Base-by-base conservation (phyloP, 2,329 filamentous ascomycete species). In the Xylariaceae sp. region DNA sequence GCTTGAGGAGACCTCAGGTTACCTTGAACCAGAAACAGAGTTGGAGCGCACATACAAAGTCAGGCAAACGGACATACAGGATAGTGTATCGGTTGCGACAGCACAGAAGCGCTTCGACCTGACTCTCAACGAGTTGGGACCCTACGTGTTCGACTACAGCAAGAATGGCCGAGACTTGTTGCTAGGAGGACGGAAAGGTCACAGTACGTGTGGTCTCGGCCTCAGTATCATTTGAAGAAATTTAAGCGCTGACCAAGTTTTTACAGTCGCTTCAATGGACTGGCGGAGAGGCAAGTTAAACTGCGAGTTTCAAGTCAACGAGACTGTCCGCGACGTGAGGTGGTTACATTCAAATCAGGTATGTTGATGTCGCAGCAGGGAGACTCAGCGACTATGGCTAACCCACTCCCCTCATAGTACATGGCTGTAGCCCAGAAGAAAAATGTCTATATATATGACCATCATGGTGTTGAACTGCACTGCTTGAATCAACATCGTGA, bases 371-470 rank as follows among this genome's bases (percentile, higher is more conserved):
- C 31, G 5, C 33, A 28, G 17, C 34, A 34, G 10, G 22, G 2
- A 13, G 45, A 2, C 33, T 47, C 14, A 10, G 11, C 11, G 12
- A 38, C n/a, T 28, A 16, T 36, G 45, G 12, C 54, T 56, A 19
- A 58, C 39, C 14, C 19, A 31, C 31, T n/a, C 31, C 28, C 1
- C 6, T 46, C 18, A 11, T 48, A 60, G 55, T 60, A 60, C 51
- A 59, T 60, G 55, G 57, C 56, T 33, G 49, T 60, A 44, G 91
- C 94, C 42, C 93, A 99, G 73, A 97, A 96, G 78, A 94, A 93
- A 73, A 88, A 94, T 62, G 89, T 94, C 58, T 99, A 96, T 74
- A 97, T 99, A 59, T 99, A 99, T 75, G 94, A 97, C 65, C 80
- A 84, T 51, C 83, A 89, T 51, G 59, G 59, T 22, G 89, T 97